phyloP scores from a whole-genome alignment of 192 early-diverging fungal genomes.

The Coemansia sp. region DNA sequence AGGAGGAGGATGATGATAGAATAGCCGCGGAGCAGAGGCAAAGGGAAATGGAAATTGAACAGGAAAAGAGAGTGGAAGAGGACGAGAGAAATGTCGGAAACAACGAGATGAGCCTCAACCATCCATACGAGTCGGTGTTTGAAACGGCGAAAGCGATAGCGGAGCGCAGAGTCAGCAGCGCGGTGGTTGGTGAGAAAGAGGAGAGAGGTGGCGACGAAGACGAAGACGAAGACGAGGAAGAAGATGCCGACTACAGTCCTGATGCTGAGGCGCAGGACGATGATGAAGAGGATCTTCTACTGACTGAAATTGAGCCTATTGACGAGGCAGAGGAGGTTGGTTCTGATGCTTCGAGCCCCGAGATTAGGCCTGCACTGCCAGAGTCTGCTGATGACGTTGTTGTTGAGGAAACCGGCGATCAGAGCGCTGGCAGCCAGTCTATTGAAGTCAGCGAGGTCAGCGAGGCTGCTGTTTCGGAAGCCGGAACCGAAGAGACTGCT shows the following conservation, averaged over 20 bases:
- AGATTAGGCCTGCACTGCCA: not conserved
- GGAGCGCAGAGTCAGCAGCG: constrained; percentile 13
- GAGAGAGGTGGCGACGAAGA: constrained; percentile 8
- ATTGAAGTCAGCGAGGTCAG: constrained; percentile 5
- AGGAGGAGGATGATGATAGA: constrained; percentile 6
- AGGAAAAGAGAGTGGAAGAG: not conserved
- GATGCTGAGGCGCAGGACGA: constrained; percentile 25
- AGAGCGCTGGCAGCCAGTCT: constrained; percentile 3
- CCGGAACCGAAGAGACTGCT: constrained; percentile 6
- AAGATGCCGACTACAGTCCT: constrained; percentile 38
- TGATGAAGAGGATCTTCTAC: constrained; percentile 42
- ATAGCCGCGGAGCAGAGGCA: not conserved
- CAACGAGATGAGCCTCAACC: not conserved
- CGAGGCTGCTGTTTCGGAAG: not conserved
- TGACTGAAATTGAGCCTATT: constrained; percentile 42
- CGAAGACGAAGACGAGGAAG: constrained; percentile 32
- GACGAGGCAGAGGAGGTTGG: constrained; percentile 44
- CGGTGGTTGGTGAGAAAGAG: not conserved
- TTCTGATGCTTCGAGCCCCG: not conserved
- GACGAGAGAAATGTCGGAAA: too few relatives aligned
- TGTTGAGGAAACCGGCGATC: not conserved
- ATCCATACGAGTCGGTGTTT: constrained; percentile 46
- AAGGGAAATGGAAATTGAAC: not conserved
- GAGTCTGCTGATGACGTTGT: constrained; percentile 10
- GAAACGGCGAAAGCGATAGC: constrained; percentile 35